These are phyloP conservation scores for Forsythia suspensa DNA, from an alignment of 257 asterid species.

Conservation along the genomic window DNA sequence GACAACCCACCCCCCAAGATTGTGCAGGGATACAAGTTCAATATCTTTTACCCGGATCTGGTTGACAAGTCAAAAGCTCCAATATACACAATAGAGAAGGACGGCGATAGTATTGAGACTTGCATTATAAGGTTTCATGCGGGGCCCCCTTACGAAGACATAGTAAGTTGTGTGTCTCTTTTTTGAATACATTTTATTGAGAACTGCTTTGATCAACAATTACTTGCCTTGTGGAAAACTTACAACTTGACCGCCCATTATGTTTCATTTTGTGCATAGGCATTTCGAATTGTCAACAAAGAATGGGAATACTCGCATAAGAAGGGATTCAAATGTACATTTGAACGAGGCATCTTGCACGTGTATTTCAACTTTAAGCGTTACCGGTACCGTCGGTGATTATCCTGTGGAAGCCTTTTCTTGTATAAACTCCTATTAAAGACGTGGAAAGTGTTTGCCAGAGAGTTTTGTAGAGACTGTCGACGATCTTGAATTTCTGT, in stretches of 20 bases:
- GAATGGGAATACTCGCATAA: conserved; percentile 91
- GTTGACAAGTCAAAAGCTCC: conserved; percentile 81
- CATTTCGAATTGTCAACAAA: conserved; percentile 76
- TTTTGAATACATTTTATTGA: neutral
- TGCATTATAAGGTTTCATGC: conserved; percentile 83
- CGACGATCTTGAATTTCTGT: too few species aligned
- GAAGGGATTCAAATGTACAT: conserved; percentile 81
- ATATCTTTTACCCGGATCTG: conserved; percentile 83
- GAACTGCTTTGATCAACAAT: neutral
- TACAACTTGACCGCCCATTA: too few species aligned
- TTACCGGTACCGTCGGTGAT: conserved; percentile 77
- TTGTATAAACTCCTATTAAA: too few species aligned
- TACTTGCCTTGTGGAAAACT: too few species aligned
- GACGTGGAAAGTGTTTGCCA: too few species aligned
- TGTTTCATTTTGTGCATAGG: conserved; percentile 29
- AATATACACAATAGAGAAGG: conserved; percentile 65
- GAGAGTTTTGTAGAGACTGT: too few species aligned
- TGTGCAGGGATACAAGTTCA: conserved; percentile 90
- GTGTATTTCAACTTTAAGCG: conserved; percentile 88
- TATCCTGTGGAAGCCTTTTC: too few species aligned
- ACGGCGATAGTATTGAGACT: conserved; percentile 75
- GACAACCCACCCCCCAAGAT: conserved; percentile 89
- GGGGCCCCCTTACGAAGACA: conserved; percentile 91
- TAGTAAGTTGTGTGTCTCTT: conserved; percentile 41
- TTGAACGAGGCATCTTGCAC: conserved; percentile 78